Conservation (phyloP, 2,329 filamentous ascomycete genomes). For the Aureobasidium leucospermi region DNA sequence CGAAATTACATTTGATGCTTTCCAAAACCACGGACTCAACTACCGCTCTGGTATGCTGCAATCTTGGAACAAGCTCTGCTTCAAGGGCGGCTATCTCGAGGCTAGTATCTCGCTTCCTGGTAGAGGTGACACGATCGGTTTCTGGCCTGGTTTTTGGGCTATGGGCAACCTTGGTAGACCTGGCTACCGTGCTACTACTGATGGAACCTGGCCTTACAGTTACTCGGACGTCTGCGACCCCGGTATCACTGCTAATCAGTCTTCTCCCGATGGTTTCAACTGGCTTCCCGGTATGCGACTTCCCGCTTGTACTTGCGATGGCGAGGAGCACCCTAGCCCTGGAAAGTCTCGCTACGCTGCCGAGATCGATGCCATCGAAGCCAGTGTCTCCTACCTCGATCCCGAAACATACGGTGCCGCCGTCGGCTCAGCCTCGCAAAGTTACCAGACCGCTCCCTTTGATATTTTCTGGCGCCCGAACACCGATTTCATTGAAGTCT, state of each 20-base stretch:
- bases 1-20: conserved; percentile 58
- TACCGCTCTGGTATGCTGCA: conserved; percentile 69
- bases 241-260: conserved; percentile 67
- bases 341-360: conserved; percentile 60
- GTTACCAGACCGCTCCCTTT: conserved; percentile 61
- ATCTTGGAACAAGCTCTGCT: conserved; percentile 67
- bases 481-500: conserved; percentile 55
- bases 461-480: conserved; percentile 50
- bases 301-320: conserved; percentile 59
- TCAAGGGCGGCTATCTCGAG: conserved; percentile 63
- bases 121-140: conserved; percentile 57
- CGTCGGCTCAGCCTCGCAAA: conserved; percentile 58
- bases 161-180: conserved; percentile 67
- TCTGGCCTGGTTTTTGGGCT: conserved; percentile 71
- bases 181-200: conserved; percentile 61
- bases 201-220: conserved; percentile 68
- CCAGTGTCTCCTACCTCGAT: conserved; percentile 50
- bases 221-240: conserved; percentile 62
- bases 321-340: conserved; percentile 57
- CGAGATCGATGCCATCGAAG: conserved; percentile 67
- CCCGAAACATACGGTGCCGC: conserved; percentile 38
- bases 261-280: conserved; percentile 57
- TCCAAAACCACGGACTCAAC: conserved; percentile 56
- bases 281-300: conserved; percentile 63
- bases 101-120: conserved; percentile 64